Evolutionary conservation across 495 filamentous ascomycete genomes (phyloP), one percentile per base, ranked within the genome.

Genomic region (Penicilliopsis zonata): DNA sequence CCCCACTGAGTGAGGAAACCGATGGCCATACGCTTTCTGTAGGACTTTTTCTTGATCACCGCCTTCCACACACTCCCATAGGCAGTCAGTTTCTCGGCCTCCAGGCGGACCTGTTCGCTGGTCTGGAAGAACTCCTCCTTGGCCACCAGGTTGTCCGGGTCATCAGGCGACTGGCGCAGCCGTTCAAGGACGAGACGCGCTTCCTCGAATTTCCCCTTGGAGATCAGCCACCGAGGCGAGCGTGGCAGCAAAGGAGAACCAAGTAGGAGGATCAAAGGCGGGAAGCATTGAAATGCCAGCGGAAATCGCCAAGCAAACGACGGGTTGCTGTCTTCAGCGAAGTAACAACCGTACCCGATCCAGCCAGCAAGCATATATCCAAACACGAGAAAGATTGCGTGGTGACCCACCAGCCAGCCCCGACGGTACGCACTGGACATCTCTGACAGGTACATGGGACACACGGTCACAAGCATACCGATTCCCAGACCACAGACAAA

Each of bases 401-500:
- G 56, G 32, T 53, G 49, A 3, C 52, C 57, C 8, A 59, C 54
- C 5, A 59, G 42, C 50, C 50, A 53, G 10, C 59, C 59, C 10
- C 57, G 50, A 26, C 50, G 52, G n/a, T 38, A 35, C 3, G 59
- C 47, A 13, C 47, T 50, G 1, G 59, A 45, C 34, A 59, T 46
- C 28, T 63, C 59, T 16, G 53, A 53, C 2, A 59, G 46, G 24
- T 63, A 63, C 57, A 69, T 65, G 1, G 66, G 66, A 25, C 61
- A 59, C 9, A 56, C 52, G 12, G 59, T 62, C 4, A 59, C 56
- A 0, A 71, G 48, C 5, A 61, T 57, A 24, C 65, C 65, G 14
- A 60, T 51, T 16, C 65, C 65, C n/a, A 61, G 45, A 12, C 65
- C 64, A 15, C 59, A 58, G 23, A 67, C 50, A 15, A 69, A 60